Percentiles rank a stretch among this genome's conserved stretches.
Conservation (phyloP, 805 yeast species). For the Kuraishia floccosa region DNA sequence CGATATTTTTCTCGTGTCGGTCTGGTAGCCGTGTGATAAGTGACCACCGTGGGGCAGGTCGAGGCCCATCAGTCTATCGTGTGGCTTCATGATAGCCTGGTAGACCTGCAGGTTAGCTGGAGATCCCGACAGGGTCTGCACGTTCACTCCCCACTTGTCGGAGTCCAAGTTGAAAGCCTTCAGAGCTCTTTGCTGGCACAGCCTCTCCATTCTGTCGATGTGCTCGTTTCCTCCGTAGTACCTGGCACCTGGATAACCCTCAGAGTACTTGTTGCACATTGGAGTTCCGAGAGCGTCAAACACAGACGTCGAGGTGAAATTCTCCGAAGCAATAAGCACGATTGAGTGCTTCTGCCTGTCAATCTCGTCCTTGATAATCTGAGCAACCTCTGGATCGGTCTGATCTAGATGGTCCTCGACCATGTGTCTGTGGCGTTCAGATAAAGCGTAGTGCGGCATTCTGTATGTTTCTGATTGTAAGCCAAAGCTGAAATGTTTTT, state of each 20-base stretch:
- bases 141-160: slow-evolving; percentile 95
- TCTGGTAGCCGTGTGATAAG: slow-evolving; percentile 96
- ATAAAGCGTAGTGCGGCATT: slow-evolving; percentile 36
- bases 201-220: slow-evolving; percentile 84
- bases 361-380: slow-evolving; percentile 68
- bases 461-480: too few relatives aligned
- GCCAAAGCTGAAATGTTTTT: too few relatives aligned
- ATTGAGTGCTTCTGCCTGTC: slow-evolving; percentile 89
- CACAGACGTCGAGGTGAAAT: slow-evolving; percentile 92
- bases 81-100: slow-evolving; percentile 90
- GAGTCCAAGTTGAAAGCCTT: slow-evolving; percentile 75
- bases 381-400: slow-evolving; percentile 72
- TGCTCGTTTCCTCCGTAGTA: slow-evolving; percentile 98
- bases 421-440: slow-evolving; percentile 53
- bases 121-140: slow-evolving; percentile 92
- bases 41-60: slow-evolving; percentile 99
- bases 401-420: slow-evolving; percentile 52
- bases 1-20: slow-evolving; percentile 85
- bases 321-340: slow-evolving; percentile 92
- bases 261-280: slow-evolving; percentile 97
- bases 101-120: slow-evolving; percentile 97
- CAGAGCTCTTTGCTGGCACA: slow-evolving; percentile 92
- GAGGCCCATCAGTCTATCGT: slow-evolving; percentile 95
- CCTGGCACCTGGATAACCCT: slow-evolving; percentile 98
- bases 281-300: slow-evolving; percentile 96